A percentile compares a stretch with the other conserved stretches of the same genome.
Evolutionary conservation across 805 yeast genomes (phyloP).

Genomic region (Yarrowia sp.): DNA sequence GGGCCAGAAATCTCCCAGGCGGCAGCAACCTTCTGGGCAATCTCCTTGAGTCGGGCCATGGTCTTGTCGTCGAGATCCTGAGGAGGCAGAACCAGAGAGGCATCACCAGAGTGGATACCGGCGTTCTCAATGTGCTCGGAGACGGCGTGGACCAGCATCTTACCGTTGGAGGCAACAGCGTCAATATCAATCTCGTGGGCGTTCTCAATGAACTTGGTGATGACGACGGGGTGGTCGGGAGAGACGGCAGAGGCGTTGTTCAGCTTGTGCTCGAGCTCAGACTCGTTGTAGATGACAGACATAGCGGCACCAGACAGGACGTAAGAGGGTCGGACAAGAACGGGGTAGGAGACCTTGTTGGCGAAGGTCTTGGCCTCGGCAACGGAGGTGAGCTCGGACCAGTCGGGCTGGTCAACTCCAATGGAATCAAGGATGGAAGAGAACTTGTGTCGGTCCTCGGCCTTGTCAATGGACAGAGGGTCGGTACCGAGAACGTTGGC

Average conservation of each 20-base stretch:
- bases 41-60: constrained; percentile 72
- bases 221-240: constrained; percentile 95
- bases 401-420: constrained; percentile 92
- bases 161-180: constrained; percentile 89
- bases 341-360: constrained; percentile 85
- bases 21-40: constrained; percentile 87
- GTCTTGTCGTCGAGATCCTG: constrained; percentile 64
- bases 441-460: constrained; percentile 98
- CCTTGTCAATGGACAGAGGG: constrained; percentile 93
- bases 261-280: constrained; percentile 77
- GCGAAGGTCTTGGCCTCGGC: constrained; percentile 86
- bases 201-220: constrained; percentile 90
- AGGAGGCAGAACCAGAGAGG: constrained; percentile 92
- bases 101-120: constrained; percentile 98
- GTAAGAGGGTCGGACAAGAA: constrained; percentile 94
- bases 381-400: constrained; percentile 91
- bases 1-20: constrained; percentile 98
- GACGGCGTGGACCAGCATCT: constrained; percentile 88
- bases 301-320: constrained; percentile 98
- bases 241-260: constrained; percentile 88
- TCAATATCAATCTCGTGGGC: constrained; percentile 97
- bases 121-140: constrained; percentile 98
- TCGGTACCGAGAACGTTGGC: constrained; percentile 90
- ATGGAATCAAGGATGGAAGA: constrained; percentile 90
- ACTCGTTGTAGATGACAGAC: constrained; percentile 80